phyloP scores from a whole-genome alignment of 2,329 filamentous ascomycete genomes.

The Cordyceps tenuipes region DNA sequence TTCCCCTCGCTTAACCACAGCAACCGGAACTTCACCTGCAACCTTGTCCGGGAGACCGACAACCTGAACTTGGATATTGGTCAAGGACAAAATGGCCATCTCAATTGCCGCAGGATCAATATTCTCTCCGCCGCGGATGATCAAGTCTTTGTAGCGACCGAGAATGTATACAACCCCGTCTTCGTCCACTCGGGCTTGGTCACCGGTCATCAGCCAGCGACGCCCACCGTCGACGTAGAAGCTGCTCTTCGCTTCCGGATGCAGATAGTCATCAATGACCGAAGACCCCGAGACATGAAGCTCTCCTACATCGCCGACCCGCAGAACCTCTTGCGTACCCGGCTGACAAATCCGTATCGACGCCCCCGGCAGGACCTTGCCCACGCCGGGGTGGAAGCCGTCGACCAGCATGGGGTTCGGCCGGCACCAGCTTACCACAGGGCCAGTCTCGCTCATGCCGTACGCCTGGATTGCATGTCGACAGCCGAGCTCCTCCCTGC shows the following conservation, averaged over 20 bases:
- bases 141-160: conserved; percentile 37
- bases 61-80: conserved; percentile 27
- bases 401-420: conserved; percentile 22
- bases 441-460: conserved; percentile 38
- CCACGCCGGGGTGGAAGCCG: conserved; percentile 32
- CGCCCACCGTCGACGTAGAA: conserved; percentile 29
- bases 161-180: conserved; percentile 30
- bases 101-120: conserved; percentile 33
- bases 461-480: conserved; percentile 29
- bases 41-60: conserved; percentile 35
- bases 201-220: conserved; percentile 32
- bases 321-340: conserved; percentile 21
- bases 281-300: conserved; percentile 31
- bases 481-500: conserved; percentile 24
- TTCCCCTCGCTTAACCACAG: conserved; percentile 30
- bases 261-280: conserved; percentile 28
- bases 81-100: conserved; percentile 25
- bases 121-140: conserved; percentile 38
- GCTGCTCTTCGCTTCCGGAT: conserved; percentile 17
- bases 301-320: conserved; percentile 28
- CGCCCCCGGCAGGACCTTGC: conserved; percentile 32
- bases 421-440: conserved; percentile 31
- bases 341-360: conserved; percentile 30
- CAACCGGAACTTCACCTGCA: conserved; percentile 40
- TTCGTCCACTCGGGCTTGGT: conserved; percentile 31